Evolutionary conservation across 2,329 filamentous ascomycete genomes (phyloP).

Genomic region (Plenodomus biglobosus): DNA sequence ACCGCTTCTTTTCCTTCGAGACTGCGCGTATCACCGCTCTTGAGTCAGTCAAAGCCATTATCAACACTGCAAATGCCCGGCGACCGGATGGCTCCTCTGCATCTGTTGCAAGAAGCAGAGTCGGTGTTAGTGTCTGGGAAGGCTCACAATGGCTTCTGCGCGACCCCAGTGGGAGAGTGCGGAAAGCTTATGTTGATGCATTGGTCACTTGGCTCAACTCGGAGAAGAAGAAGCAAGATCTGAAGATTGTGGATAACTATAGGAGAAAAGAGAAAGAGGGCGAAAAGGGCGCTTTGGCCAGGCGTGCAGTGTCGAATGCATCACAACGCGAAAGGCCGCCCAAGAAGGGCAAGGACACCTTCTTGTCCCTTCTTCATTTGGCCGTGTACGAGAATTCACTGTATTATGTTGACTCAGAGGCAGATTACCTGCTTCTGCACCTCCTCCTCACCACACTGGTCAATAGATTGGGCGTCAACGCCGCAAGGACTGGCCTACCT

Average conservation of each 20-base stretch:
- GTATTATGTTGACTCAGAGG: constrained; percentile 62
- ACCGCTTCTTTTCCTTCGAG: constrained; percentile 64
- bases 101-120: constrained; percentile 70
- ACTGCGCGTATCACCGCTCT: constrained; percentile 67
- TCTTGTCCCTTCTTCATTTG: constrained; percentile 79
- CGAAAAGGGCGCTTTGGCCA: constrained; percentile 50
- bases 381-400: constrained; percentile 86
- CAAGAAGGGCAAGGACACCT: constrained; percentile 63
- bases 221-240: constrained; percentile 71
- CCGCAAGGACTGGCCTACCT: constrained; percentile 73
- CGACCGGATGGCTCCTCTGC: constrained; percentile 46
- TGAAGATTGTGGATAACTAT: constrained; percentile 62
- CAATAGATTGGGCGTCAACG: constrained; percentile 78
- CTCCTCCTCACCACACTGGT: constrained; percentile 74
- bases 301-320: constrained; percentile 69
- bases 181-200: constrained; percentile 82
- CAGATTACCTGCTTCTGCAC: constrained; percentile 76
- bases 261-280: constrained; percentile 46
- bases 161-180: constrained; percentile 74
- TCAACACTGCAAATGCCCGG: constrained; percentile 71
- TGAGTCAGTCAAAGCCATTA: constrained; percentile 76
- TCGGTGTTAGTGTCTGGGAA: constrained; percentile 86
- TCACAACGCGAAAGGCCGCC: constrained; percentile 61
- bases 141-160: constrained; percentile 92
- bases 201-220: constrained; percentile 79